phyloP scores from a whole-genome alignment of 345 rosid genomes.

The Syzygium grande region DNA sequence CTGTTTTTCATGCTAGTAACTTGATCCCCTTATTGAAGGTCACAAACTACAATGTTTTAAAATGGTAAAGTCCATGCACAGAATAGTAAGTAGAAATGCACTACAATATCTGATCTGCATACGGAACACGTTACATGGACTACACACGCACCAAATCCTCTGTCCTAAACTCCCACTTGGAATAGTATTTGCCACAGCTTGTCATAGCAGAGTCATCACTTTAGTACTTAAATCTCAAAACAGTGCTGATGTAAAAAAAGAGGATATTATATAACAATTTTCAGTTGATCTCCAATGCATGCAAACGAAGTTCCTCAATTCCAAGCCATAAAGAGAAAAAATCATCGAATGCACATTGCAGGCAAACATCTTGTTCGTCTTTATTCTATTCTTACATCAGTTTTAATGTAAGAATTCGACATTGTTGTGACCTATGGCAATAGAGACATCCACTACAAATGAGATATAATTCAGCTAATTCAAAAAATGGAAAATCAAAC shows the following conservation, averaged over 20 bases:
- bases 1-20: neutral
- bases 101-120: neutral
- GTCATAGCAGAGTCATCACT: neutral
- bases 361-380: neutral
- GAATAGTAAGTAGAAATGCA: neutral
- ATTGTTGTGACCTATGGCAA: neutral
- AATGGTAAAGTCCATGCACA: neutral
- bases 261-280: neutral
- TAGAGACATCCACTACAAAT: neutral
- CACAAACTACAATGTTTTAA: neutral
- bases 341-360: neutral
- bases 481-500: neutral
- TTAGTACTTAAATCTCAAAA: neutral
- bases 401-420: neutral
- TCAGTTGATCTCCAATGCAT: neutral
- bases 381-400: neutral
- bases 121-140: neutral
- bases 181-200: neutral
- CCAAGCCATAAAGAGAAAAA: neutral
- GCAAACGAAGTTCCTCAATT: neutral
- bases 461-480: neutral
- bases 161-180: neutral
- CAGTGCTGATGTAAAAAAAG: neutral
- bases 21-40: neutral
- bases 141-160: neutral